Conservation (phyloP, 805 yeast species). For the Brettanomyces naardenensis region DNA sequence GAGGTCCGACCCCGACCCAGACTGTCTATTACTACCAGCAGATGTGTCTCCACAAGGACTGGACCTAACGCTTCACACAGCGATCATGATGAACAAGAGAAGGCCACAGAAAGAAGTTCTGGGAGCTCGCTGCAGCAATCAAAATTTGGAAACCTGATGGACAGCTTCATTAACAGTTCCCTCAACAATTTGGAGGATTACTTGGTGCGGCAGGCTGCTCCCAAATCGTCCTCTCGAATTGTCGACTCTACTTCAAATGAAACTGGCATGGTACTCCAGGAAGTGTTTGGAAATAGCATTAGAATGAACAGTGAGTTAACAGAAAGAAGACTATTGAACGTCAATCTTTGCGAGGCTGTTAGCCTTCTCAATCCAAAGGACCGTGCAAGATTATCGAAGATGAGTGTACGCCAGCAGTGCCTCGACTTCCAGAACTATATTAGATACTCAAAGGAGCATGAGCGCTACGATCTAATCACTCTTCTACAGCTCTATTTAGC, state of each 20-base stretch:
- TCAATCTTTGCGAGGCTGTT: neutral
- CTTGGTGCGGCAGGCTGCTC: slow-evolving; percentile 1
- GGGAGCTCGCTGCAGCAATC: neutral
- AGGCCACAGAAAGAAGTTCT: too few species aligned
- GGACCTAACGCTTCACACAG: too few species aligned
- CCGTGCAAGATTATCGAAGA: neutral
- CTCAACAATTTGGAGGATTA: neutral
- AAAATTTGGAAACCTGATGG: neutral
- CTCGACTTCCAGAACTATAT: neutral
- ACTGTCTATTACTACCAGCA: too few species aligned
- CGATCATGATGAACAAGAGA: too few species aligned
- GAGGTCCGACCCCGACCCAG: too few species aligned
- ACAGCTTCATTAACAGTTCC: neutral
- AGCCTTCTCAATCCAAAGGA: neutral
- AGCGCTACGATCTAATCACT: neutral
- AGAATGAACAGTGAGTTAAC: neutral
- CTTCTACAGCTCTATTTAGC: neutral
- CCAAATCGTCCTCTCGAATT: neutral
- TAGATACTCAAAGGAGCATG: neutral
- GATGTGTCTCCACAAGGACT: too few species aligned
- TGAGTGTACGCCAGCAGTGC: neutral
- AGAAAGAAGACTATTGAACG: neutral
- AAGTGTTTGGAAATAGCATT: neutral
- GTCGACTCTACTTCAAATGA: neutral
- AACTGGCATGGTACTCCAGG: neutral